Base-by-base conservation (phyloP, 805 yeast genomes). In the Teunomyces kruisii region DNA sequence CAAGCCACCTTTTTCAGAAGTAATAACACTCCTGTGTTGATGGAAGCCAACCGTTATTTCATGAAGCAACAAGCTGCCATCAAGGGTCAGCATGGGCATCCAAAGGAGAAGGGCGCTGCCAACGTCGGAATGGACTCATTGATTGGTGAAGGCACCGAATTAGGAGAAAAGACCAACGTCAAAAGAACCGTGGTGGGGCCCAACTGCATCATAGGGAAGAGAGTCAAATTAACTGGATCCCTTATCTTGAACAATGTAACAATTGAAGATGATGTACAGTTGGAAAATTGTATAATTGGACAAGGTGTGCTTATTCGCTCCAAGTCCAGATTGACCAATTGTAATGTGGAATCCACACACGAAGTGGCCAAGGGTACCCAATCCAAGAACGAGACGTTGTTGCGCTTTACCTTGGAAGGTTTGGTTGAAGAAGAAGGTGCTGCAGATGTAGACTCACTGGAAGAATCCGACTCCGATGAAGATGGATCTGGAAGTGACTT, bases 231-330 rank as follows among this genome's bases (percentile, higher is more conserved):
- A 45, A 86, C 90, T 1, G 98, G 96, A 1, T 89, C 91, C 53
- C 81, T 94, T 10, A 58, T 94, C 4, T 70, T 89, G 41, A 86
- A 86, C 56, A 79, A 80, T 42, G 95, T 84, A 16, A 67, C 65
- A 0, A 69, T 94, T 30, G 96, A 81, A 39, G 96, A 92, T 62
- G 97, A 88, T 53, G 84, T 79, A 10, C 78, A 71, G 42, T 62
- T 86, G 48, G 99, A 94, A 63, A 94, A 92, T 68, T 88, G 96
- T 67, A 83, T 92, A 14, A 72, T 94, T 42, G 99, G 98, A 12
- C 69, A 73, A 33, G 68, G 71, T 39, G 91, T 84, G 1, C 68
- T 66, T n/a, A 75, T 94, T 24, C 83, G 81, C 27, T 58, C 74
- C 44, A 88, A 85, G 63, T 72, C 81, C 35, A 81, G 77, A 59